Conservation (phyloP, 192 early-diverging fungal genomes). For the Piromyces sp. region DNA sequence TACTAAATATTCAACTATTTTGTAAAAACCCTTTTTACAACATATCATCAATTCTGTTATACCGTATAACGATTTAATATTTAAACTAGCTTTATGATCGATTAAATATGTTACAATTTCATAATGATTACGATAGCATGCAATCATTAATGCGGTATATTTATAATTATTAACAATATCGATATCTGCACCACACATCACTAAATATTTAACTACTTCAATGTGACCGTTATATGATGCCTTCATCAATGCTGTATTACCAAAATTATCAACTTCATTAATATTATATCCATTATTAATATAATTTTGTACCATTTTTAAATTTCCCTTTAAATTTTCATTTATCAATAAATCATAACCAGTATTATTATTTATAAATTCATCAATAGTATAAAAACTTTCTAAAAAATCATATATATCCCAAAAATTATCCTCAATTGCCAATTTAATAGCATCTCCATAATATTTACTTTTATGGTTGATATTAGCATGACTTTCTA, state of each 20-base stretch:
- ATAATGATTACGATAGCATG: neutral
- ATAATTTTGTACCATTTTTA: neutral
- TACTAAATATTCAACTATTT: neutral
- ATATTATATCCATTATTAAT: neutral
- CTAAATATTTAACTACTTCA: neutral
- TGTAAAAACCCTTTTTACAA: neutral
- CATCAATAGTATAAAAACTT: too few species aligned
- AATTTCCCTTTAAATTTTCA: neutral
- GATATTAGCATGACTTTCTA: neutral
- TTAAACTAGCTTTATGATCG: neutral
- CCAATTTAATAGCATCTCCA: neutral
- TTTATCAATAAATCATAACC: neutral
- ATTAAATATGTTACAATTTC: neutral
- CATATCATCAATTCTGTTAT: neutral
- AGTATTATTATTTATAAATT: neutral
- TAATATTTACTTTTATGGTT: neutral
- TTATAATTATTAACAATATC: neutral
- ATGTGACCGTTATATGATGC: neutral
- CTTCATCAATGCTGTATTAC: neutral
- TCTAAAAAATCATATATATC: neutral
- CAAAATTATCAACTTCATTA: neutral
- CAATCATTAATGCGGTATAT: neutral
- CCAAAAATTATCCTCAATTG: neutral
- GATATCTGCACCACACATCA: neutral
- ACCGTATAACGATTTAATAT: neutral